Evolutionary conservation across 1,139 yeast species (phyloP), one percentile per base, ranked within the genome.

Genomic region (Geotrichum candidum): DNA sequence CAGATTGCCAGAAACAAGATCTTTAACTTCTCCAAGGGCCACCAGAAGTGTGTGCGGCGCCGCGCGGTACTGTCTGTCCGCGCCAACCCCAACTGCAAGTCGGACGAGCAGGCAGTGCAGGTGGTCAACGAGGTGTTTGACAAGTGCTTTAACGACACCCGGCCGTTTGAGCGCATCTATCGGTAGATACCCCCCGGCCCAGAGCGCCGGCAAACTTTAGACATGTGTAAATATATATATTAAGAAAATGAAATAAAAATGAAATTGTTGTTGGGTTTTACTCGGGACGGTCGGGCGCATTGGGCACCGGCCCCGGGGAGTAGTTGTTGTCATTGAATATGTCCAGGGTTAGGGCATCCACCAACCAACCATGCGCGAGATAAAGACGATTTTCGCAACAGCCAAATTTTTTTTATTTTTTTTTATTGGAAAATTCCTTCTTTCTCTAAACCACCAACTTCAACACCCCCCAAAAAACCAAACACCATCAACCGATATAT

Each of bases 161-260:
- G 99, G 69, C 99, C 99, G 0, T 94, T 90, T 74, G 99, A 94
- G 70, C 86, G 90, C 70, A 91, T 92, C 38, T 92, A 90, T 72
- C 78, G 88, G 67, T 88, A 71, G 65, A 15, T 18, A 18, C 18
- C 18, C 18, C 18, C 18, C 46, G 45, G 45, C 6, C 18, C 7
- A 15, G 18, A 38, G 18, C 2, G 11, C 15, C 18, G 2, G 45
- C 45, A n/a, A 13, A 11, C 2, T 13, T 2, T 5, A 38, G n/a
- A 38, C 18, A n/a, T 38, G n/a, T 15, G 18, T 38, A 38, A 13
- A 38, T 38, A 13, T 11, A 38, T 11, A 11, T 13, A 38, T 11
- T 10, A 31, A 31, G 10, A 6, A 10, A 31, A 31, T 31, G 10
- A 31, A 31, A 31, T 10, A 31, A 31, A 31, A 18, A 18, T 18